phyloP scores from a whole-genome alignment of 257 asterid genomes.

The Solanum etuberosum region DNA sequence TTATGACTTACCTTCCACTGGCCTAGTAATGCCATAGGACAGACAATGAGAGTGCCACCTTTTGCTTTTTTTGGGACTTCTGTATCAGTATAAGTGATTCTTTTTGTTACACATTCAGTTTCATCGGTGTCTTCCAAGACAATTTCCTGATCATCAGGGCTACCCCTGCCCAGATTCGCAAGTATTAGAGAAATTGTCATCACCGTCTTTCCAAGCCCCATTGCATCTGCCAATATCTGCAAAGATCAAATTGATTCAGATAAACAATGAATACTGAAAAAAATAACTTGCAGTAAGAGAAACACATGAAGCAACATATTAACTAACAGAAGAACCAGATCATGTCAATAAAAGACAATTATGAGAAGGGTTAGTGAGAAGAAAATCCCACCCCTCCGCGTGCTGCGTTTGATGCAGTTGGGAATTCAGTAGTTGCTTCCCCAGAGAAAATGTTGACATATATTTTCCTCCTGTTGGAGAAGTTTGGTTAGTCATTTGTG shows the following conservation, averaged over 20 bases:
- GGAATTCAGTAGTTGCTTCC: slow-evolving; percentile 63
- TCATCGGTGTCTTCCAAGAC: slow-evolving; percentile 3
- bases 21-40: slow-evolving; percentile 89
- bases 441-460: slow-evolving; percentile 73
- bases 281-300: background rate
- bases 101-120: slow-evolving; percentile 11
- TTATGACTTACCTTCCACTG: slow-evolving; percentile 68
- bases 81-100: slow-evolving; percentile 5
- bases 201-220: slow-evolving; percentile 94
- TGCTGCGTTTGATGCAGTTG: slow-evolving; percentile 53
- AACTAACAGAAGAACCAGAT: background rate
- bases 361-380: background rate
- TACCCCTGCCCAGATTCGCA: slow-evolving; percentile 46
- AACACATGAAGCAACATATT: background rate
- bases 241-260: background rate
- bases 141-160: slow-evolving; percentile 24
- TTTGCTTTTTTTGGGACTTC: slow-evolving; percentile 23
- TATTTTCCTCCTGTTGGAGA: slow-evolving; percentile 54
- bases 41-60: slow-evolving; percentile 79
- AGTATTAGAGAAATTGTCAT: slow-evolving; percentile 80
- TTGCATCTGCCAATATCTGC: slow-evolving; percentile 86
- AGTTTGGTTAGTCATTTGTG: background rate
- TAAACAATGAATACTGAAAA: background rate
- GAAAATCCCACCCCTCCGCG: slow-evolving; percentile 64
- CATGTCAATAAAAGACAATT: background rate